phyloP scores from a whole-genome alignment of 2,329 filamentous ascomycete species.

The Xylariomycetidae sp. region DNA sequence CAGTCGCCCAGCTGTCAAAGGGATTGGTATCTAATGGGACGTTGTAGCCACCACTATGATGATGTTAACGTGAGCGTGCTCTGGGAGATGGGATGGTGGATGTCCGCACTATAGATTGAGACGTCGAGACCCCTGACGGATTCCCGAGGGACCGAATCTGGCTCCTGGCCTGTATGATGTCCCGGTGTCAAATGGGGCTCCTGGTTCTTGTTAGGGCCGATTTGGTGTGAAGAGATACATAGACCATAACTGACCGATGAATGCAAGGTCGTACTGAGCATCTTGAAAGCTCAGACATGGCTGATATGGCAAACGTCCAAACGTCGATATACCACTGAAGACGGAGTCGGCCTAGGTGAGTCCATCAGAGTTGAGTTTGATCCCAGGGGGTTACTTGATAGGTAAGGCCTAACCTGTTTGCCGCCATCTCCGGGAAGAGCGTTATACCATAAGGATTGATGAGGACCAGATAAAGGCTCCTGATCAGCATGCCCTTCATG shows the following conservation, averaged over 20 bases:
- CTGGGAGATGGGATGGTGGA: constrained; percentile 29
- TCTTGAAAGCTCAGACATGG: constrained; percentile 68
- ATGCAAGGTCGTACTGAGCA: constrained; percentile 78
- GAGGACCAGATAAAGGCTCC: constrained; percentile 61
- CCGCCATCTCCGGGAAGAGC: constrained; percentile 77
- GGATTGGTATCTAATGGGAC: constrained; percentile 76
- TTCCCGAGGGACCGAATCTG: constrained; percentile 78
- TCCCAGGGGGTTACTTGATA: no score
- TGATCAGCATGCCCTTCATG: constrained; percentile 58
- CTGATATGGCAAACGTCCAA: constrained; percentile 72
- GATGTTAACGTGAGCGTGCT: constrained; percentile 3
- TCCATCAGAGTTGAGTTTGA: constrained; percentile 3
- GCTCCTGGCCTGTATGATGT: constrained; percentile 82
- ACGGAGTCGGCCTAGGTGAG: constrained; percentile 71
- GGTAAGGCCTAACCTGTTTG: constrained; percentile 56
- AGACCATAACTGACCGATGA: constrained; percentile 62
- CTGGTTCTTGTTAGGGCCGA: no score
- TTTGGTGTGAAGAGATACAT: no score
- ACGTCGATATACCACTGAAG: constrained; percentile 84
- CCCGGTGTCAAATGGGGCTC: constrained; percentile 80
- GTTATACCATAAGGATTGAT: constrained; percentile 77
- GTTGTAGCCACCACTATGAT: constrained; percentile 75
- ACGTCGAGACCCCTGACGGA: constrained; percentile 79
- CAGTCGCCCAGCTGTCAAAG: constrained; percentile 75
- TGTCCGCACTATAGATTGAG: constrained; percentile 73